A percentile compares a stretch with the other conserved stretches of the same genome.
phyloP scores from a whole-genome alignment of 2,329 filamentous ascomycete genomes.

The Colletotrichum gloeosporioides region DNA sequence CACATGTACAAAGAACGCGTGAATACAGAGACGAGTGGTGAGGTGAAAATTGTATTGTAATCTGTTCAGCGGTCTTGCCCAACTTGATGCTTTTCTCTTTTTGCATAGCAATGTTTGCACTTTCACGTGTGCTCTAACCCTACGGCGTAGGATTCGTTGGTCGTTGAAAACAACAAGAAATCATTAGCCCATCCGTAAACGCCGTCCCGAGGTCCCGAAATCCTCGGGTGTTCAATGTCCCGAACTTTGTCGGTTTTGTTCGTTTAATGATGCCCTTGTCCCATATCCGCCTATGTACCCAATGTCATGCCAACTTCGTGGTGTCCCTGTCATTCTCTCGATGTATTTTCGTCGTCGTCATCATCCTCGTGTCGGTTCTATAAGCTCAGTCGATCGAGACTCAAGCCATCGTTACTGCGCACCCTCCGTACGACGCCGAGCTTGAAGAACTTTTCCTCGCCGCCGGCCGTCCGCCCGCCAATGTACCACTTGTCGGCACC shows the following conservation, averaged over 20 bases:
- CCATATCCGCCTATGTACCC: background rate
- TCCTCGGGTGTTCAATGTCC: background rate
- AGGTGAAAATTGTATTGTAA: background rate
- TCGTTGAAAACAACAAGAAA: background rate
- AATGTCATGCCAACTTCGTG: background rate
- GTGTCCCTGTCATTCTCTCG: background rate
- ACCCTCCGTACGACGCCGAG: slow-evolving; percentile 76
- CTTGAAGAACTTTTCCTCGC: slow-evolving; percentile 85
- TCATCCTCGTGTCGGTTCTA: slow-evolving; percentile 37
- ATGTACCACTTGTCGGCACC: slow-evolving; percentile 84
- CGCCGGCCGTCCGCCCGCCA: slow-evolving; percentile 74
- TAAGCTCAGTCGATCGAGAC: slow-evolving; percentile 76
- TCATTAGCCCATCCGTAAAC: slow-evolving; percentile 5
- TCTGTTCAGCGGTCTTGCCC: background rate
- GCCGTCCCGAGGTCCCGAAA: background rate
- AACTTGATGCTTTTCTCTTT: slow-evolving; percentile 7
- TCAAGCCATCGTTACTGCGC: slow-evolving; percentile 76
- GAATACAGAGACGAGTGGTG: background rate
- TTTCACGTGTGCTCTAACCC: slow-evolving; percentile 10
- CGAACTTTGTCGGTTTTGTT: background rate
- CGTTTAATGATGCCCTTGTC: slow-evolving; percentile 3
- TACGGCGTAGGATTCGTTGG: background rate
- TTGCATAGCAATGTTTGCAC: background rate
- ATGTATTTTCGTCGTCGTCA: background rate
- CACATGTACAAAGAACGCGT: background rate